Evolutionary conservation across 495 filamentous ascomycete species (phyloP), one percentile per base, ranked within the genome.

Genomic region (Cetradonia linearis): DNA sequence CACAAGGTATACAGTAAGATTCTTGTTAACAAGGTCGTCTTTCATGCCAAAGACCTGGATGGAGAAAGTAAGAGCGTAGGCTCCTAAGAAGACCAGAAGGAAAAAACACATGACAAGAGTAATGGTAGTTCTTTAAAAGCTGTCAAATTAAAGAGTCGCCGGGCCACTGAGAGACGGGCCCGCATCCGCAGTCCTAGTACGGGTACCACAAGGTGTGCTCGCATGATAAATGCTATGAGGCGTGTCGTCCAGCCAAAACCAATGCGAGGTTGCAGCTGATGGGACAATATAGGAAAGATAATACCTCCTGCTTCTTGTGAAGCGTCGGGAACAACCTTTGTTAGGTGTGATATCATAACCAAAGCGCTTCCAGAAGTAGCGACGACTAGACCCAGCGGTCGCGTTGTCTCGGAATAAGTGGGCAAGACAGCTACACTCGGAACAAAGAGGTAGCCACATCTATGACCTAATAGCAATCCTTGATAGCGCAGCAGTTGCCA

Each of bases 61-160:
- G 66, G 87, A 91, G 70, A 86, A 87, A 62, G 89, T 83, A 46
- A 84, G 79, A 71, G 83, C 80, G 69, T 87, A 88, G 59, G 89
- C 79, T 4, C 84, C 85, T 64, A 87, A 70, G 77, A 88, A 83
- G 4, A 75, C 78, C 59, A 83, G 47, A 66, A 81, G 79, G 71
- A 76, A 70, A 40, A 67, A 76, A 11, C 55, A 58, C 56, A 64
- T 57, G 78, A 77, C 5, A 77, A 33, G 7, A 66, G 63, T 58
- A 69, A 78, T 3, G 68, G 58, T 25, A 9, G 18, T 20, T 47
- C 23, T 25, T 47, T 47, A 3, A 47, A 1, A 3, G 44, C 44
- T 25, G 44, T 20, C 1, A n/a, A 25, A 10, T 47, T 9, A n/a
- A 47, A 47, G 5, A 47, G 8, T 13, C 7, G 23, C 18, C 44